Percentiles rank a stretch among this genome's conserved stretches.
Conservation (phyloP, 2,329 filamentous ascomycete species). For the Epichloe coenophiala region DNA sequence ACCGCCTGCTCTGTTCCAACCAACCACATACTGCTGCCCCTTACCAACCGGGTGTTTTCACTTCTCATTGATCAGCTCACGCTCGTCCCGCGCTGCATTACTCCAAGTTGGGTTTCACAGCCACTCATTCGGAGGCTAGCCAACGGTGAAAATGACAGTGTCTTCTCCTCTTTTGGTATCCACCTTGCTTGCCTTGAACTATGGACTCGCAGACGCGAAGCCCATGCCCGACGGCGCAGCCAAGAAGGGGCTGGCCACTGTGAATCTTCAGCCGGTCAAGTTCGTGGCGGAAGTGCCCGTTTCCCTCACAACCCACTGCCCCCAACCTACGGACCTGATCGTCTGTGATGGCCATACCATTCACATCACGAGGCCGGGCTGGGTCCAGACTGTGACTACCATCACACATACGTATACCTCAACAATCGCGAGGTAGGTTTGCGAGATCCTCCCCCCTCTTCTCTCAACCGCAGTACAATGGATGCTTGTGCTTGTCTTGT, state of each 20-base stretch:
- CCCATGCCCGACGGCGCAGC: neutral
- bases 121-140: no score
- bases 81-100: no score
- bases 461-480: neutral
- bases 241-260: neutral
- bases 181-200: neutral
- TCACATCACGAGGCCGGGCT: neutral
- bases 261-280: constrained; percentile 1
- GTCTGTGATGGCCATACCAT: constrained; percentile 2
- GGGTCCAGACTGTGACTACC: neutral
- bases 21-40: no score
- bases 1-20: no score
- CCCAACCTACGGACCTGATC: neutral
- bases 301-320: neutral
- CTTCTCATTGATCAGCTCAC: no score
- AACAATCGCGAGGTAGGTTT: constrained; percentile 1
- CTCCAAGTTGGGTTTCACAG: no score
- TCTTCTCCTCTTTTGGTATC: neutral
- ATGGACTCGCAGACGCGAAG: neutral
- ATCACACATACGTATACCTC: neutral
- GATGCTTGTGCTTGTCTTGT: neutral
- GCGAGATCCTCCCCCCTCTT: neutral
- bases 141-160: neutral
- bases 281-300: constrained; percentile 2
- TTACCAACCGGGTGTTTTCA: no score